These are phyloP conservation scores for Penicillium antarcticum DNA, from an alignment of 495 filamentous ascomycete species.

Conservation along the genomic window DNA sequence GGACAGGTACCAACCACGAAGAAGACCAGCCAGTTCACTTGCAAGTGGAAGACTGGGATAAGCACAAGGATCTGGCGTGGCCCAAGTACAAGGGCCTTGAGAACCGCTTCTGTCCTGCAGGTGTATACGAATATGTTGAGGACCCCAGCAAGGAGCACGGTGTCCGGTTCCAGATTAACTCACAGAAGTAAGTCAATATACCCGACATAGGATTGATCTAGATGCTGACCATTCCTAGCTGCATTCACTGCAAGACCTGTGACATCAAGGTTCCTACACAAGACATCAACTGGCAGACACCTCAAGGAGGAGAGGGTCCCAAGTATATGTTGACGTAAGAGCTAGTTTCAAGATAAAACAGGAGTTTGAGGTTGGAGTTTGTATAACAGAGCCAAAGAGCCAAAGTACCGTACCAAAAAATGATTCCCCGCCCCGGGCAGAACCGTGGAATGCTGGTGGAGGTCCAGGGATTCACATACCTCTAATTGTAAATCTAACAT, in stretches of 20 bases:
- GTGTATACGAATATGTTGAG: constrained; percentile 97
- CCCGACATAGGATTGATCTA: not conserved
- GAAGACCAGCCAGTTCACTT: constrained; percentile 97
- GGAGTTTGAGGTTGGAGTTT: constrained; percentile 2
- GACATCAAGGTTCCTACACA: constrained; percentile 97
- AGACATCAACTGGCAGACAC: constrained; percentile 95
- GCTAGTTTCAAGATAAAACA: not conserved
- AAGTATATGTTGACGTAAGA: constrained; percentile 89
- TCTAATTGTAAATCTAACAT: not conserved
- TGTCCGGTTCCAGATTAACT: constrained; percentile 95
- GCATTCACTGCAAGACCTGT: constrained; percentile 99
- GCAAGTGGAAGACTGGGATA: constrained; percentile 91
- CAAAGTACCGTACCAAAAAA: constrained; percentile 9
- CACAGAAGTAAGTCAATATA: constrained; percentile 77
- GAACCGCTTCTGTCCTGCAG: constrained; percentile 98
- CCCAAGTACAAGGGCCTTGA: constrained; percentile 89
- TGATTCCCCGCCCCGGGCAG: constrained; percentile 19
- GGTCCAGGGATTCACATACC: constrained; percentile 17
- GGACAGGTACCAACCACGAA: constrained; percentile 97
- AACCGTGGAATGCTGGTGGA: constrained; percentile 34
- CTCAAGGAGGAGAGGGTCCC: constrained; percentile 92
- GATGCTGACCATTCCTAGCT: constrained; percentile 53
- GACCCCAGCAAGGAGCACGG: constrained; percentile 78
- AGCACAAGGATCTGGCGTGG: constrained; percentile 77
- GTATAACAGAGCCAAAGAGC: not conserved